Evolutionary conservation across 225 moss, liverwort and hornwort species (phyloP), one percentile per base, ranked within the genome.

Genomic region (Polytrichum commune): DNA sequence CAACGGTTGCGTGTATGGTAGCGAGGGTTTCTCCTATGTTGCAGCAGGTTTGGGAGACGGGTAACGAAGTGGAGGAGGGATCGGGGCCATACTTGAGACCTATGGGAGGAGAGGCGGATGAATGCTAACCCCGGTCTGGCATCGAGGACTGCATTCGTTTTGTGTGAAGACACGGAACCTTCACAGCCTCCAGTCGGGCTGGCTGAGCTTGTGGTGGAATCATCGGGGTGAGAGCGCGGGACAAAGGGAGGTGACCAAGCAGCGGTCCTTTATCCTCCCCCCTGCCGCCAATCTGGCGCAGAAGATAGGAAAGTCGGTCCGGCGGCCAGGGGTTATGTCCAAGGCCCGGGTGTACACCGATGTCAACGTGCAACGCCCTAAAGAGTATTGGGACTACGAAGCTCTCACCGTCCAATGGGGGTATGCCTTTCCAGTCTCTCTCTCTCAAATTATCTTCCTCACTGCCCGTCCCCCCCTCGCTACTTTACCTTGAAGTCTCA

Each of bases 271-370:
- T 19, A 29, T 25, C 23, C 60, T 26, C 25, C 67, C 62, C 35
- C 81, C 85, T 78, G 77, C 63, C 64, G 86, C 83, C 83, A 89
- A 89, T 83, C 89, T 89, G 89, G 89, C 89, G 86, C 89, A 89
- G 72, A 89, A 89, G 83, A 86, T 86, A 83, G 83, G 83, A 63
- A 89, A 89, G 69, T 86, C 89, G 81, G 85, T 89, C 65, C 82
- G 89, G 62, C 75, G 85, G 83, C 89, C 89, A 80, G 89, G 89
- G 83, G 89, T 89, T 80, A 89, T 89, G 89, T 89, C 86, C 86
- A 89, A 86, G 89, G 89, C 89, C 89, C 81, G 85, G 74, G 89
- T 86, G n/a, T 89, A 89, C 53, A 69, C 89, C 57, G 86, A 89
- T 73, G 83, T 89, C 67, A 89, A 89, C 72, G 86, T 89, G 69